Conservation (phyloP, 1,139 yeast species). For the Magnusiomyces sp. region DNA sequence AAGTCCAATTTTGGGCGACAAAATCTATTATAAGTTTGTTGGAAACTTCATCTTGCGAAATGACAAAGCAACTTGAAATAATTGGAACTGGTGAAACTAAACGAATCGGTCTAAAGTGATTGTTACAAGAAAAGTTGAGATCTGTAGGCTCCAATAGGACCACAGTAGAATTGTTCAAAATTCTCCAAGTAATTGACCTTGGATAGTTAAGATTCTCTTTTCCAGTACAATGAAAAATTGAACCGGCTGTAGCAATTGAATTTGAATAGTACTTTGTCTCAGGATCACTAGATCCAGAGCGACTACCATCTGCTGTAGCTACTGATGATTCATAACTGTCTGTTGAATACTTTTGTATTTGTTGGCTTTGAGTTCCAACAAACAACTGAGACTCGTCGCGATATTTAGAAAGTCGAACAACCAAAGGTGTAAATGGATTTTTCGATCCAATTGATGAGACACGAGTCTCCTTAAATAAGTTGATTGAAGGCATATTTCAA, state of each 20-base stretch:
- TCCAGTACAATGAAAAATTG: conserved; percentile 13
- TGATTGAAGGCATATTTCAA: not conserved
- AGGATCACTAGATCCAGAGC: not conserved
- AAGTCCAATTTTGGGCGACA: conserved; percentile 22
- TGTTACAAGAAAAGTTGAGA: conserved; percentile 8
- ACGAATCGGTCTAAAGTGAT: conserved; percentile 19
- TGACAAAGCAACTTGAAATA: conserved; percentile 19
- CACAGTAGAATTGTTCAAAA: conserved; percentile 17
- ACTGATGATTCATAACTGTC: not conserved
- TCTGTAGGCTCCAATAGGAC: conserved; percentile 23
- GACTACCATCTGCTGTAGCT: not conserved
- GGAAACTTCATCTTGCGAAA: conserved; percentile 17
- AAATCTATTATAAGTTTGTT: conserved; percentile 22
- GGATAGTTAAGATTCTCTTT: conserved; percentile 9
- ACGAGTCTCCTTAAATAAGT: not conserved
- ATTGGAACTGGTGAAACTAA: conserved; percentile 19
- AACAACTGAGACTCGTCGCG: not conserved
- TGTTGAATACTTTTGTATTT: no score
- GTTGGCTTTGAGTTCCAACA: no score
- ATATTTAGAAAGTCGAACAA: not conserved
- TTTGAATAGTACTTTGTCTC: conserved; percentile 21
- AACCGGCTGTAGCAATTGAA: conserved; percentile 22
- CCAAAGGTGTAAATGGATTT: not conserved
- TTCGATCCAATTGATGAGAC: not conserved
- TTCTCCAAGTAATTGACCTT: conserved; percentile 20